Evolutionary conservation across 2,329 filamentous ascomycete genomes (phyloP).

Genomic region (Bertia moriformis): DNA sequence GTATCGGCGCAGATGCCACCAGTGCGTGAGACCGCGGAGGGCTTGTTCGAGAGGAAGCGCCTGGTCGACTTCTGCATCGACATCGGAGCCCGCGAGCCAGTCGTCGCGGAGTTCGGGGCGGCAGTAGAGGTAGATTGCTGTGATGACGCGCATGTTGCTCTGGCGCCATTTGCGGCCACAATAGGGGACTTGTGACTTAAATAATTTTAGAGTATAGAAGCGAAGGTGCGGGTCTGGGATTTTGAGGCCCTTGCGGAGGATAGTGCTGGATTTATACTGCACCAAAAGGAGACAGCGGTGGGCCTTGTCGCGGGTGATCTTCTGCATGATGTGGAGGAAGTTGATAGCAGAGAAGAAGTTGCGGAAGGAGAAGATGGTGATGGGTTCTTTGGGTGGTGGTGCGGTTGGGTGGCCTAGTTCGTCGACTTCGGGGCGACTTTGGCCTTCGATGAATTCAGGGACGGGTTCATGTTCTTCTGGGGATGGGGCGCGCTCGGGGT

Average conservation of each 20-base stretch:
- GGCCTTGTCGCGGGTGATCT: constrained; percentile 89
- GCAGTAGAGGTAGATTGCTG: constrained; percentile 87
- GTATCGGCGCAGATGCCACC: constrained; percentile 78
- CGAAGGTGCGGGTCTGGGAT: constrained; percentile 77
- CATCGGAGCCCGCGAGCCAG: constrained; percentile 80
- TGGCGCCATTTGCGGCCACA: constrained; percentile 97
- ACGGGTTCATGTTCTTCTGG: background rate
- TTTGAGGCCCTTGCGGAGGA: constrained; percentile 80
- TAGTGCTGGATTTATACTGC: constrained; percentile 86
- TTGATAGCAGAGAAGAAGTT: constrained; percentile 95
- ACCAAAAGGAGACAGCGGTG: constrained; percentile 89
- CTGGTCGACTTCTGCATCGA: constrained; percentile 88
- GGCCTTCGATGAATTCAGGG: constrained; percentile 7
- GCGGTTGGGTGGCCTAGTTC: constrained; percentile 72
- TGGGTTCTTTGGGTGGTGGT: constrained; percentile 57
- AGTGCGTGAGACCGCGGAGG: constrained; percentile 76
- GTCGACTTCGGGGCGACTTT: constrained; percentile 52
- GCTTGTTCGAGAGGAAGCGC: constrained; percentile 85
- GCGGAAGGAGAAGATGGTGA: constrained; percentile 80
- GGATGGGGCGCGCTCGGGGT: background rate
- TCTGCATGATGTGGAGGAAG: constrained; percentile 89
- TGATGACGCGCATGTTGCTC: constrained; percentile 96
- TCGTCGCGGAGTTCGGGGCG: constrained; percentile 85
- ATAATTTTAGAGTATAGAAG: constrained; percentile 90
- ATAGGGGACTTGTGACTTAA: constrained; percentile 97